Conservation (phyloP, 164 flowering plant species). For the Buxus sempervirens region DNA sequence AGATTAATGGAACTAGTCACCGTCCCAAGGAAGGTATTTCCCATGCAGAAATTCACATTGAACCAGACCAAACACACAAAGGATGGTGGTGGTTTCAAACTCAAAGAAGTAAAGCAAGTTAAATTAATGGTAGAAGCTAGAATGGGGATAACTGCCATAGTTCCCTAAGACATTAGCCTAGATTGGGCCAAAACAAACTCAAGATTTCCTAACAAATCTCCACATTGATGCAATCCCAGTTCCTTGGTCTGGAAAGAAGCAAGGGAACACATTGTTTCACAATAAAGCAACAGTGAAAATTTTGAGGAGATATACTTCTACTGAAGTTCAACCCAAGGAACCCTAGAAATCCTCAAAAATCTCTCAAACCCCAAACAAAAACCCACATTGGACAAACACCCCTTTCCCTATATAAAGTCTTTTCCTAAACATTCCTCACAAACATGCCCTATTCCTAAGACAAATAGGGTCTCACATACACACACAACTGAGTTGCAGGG, state of each 20-base stretch:
- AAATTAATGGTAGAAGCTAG: constrained; percentile 1
- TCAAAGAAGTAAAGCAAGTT: neutral
- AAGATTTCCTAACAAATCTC: constrained; percentile 9
- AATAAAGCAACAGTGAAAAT: constrained; percentile 24
- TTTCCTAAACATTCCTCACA: constrained; percentile 6
- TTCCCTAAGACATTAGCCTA: constrained; percentile 30
- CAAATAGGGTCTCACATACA: constrained; percentile 2
- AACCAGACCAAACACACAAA: neutral
- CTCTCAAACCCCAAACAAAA: constrained; percentile 13
- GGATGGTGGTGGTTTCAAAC: neutral
- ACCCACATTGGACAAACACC: constrained; percentile 14
- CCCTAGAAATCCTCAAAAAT: constrained; percentile 10
- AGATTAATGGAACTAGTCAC: neutral
- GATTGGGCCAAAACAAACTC: constrained; percentile 35
- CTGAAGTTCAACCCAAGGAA: constrained; percentile 7
- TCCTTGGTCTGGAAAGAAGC: constrained; percentile 1
- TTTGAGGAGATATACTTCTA: constrained; percentile 27
- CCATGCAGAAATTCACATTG: neutral
- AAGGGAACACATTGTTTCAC: constrained; percentile 31
- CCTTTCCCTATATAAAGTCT: neutral
- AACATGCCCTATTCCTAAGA: neutral
- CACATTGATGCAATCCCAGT: constrained; percentile 11
- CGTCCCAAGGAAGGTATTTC: neutral
- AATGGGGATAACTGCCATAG: constrained; percentile 19
- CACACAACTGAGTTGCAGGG: neutral